Evolutionary conservation across 345 rosid genomes (phyloP), one percentile per base, ranked within the genome.

Genomic region (Syzygium grande): DNA sequence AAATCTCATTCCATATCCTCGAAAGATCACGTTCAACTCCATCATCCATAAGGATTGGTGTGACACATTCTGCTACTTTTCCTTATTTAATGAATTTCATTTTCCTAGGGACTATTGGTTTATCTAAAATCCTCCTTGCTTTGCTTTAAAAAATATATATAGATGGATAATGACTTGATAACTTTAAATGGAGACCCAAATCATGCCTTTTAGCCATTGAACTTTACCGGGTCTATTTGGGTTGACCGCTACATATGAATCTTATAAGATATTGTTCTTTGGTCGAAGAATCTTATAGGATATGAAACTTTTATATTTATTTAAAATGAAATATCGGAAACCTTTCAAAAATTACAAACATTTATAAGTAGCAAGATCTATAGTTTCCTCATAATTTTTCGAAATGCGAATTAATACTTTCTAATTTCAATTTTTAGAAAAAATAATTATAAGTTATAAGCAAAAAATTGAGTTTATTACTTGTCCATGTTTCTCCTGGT

Each of bases 401-500:
- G 4, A 73, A 65, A 73, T 38, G 15, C 13, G 27, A 73, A 73
- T 68, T 38, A 9, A 16, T 2, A 17, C 79, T 68, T 68, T 68
- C 79, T 17, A 30, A 19, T 68, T 68, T 30, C 46, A 68, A 68
- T 68, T 68, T 30, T 9, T 30, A 5, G 41, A 29, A 55, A 63
- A 29, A 63, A 6, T 14, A 14, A 63, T 63, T 3, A 63, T 63
- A 63, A 63, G 11, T 29, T 63, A 3, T 3, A 63, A 29, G 77
- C 38, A 29, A 29, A 29, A 63, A 63, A 63, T 63, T 15, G 34
- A 29, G 77, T 6, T 17, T 63, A 29, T 63, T 1, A 5, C 0
- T 0, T 68, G 79, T 30, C 38, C 46, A 16, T 30, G 13, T 68
- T 68, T 68, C 23, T 68, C 21, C 46, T 0, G 0, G 2, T 30